Base-by-base conservation (phyloP, 2,329 filamentous ascomycete genomes). In the Seiridium unicorne region DNA sequence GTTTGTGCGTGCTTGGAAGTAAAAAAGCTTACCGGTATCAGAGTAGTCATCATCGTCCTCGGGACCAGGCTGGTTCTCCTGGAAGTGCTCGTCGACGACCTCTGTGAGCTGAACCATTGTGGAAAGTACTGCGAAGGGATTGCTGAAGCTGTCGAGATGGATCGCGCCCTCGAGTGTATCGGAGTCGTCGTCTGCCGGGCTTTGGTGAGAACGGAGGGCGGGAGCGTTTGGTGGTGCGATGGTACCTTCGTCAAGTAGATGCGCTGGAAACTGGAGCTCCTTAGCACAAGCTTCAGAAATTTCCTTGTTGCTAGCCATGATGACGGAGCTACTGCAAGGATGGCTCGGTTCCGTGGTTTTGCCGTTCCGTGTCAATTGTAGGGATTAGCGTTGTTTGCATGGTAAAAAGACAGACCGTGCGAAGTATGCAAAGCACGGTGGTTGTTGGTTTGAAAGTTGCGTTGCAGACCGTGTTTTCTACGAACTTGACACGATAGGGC, bases 81-180 rank as follows among this genome's bases (percentile, higher is more conserved):
- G 84, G 83, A 97, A 96, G 79, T 96, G 91, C 84, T 97, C 93
- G 76, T 98, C 94, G 75, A 96, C 89, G 73, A 98, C 94, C 83
- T 98, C 94, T 74, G 92, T 91, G 74, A 98, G 91, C 79, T 94
- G 92, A 77, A 98, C 94, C 94, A 98, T 97, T 70, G 7, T 69
- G 55, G 11, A 6, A 11, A 32, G 26, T 31, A 26, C 4, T 51
- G n/a, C 7, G 34, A 35, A n/a, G n/a, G 32, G 34, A 38, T 26
- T 26, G 18, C 18, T 26, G 18, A 51, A 34, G 38, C 5, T 36
- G 10, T n/a, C 34, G 32, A 32, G 49, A 9, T 51, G 11, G 49
- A 35, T 51, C 2, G 32, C 46, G 11, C n/a, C 32, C 9, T 40
- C 5, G n/a, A 51, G 4, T 10, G 49, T 38, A 9, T 38, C 34